Percentiles rank a stretch among this genome's conserved stretches.
Conservation (phyloP, 768 basidiomycete species). For the Serendipita sp. region DNA sequence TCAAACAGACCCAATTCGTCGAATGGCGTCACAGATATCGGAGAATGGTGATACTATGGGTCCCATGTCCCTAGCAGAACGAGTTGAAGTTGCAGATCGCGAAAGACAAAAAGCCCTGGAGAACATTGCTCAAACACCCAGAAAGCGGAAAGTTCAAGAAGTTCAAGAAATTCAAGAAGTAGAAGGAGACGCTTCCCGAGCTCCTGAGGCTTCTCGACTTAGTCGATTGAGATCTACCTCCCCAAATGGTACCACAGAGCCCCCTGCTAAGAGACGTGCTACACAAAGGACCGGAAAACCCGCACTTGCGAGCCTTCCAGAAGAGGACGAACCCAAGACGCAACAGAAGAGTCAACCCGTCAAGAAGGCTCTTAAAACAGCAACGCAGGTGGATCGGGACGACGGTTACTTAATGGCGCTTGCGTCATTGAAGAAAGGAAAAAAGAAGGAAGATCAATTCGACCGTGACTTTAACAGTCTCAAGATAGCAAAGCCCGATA, state of each 20-base stretch:
- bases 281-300: not conserved
- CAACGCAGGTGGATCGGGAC: slow-evolving; percentile 35
- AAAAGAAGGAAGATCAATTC: slow-evolving; percentile 50
- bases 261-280: not conserved
- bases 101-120: not conserved
- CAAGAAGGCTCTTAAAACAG: not conserved
- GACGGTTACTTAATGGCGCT: slow-evolving; percentile 53
- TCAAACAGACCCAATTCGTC: slow-evolving; percentile 36
- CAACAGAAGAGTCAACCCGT: not conserved
- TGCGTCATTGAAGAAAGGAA: slow-evolving; percentile 54
- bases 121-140: not conserved
- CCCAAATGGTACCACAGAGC: not conserved
- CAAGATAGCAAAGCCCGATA: slow-evolving; percentile 49
- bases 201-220: not conserved
- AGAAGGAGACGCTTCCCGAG: not conserved
- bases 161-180: not conserved
- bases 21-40: not conserved
- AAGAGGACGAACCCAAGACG: not conserved
- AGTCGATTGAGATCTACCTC: not conserved
- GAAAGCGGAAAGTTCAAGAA: slow-evolving; percentile 1
- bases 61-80: not conserved
- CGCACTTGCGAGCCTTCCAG: not conserved
- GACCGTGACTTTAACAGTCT: slow-evolving; percentile 70
- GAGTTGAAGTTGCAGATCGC: not conserved
- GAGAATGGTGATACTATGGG: not conserved